phyloP scores from a whole-genome alignment of 2,329 filamentous ascomycete species.

The Fusarium concolor region DNA sequence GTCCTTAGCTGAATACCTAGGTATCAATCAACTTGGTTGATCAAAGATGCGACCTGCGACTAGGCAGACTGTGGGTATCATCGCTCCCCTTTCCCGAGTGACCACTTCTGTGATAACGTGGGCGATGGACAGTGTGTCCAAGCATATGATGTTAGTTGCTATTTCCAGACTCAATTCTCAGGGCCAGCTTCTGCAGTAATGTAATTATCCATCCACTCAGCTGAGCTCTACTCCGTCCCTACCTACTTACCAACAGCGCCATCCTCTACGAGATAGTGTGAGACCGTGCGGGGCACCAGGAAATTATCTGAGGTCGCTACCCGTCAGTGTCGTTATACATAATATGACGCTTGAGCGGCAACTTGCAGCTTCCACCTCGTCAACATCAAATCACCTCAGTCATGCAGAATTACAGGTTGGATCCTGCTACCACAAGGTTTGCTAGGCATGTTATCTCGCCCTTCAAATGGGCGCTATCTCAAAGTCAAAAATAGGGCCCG shows the following conservation, averaged over 20 bases:
- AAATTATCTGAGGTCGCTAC: conserved; percentile 15
- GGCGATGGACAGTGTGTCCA: background rate
- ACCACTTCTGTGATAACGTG: background rate
- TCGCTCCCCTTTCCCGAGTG: background rate
- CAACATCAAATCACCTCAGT: background rate
- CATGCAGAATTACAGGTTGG: too few relatives aligned
- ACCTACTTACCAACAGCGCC: background rate
- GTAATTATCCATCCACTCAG: conserved; percentile 6
- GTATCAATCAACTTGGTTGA: background rate
- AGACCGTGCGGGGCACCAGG: conserved; percentile 17
- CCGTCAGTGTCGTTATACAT: conserved; percentile 17
- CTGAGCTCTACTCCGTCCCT: background rate
- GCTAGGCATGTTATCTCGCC: background rate
- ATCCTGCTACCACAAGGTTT: background rate
- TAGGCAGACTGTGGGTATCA: background rate
- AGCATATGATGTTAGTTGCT: background rate
- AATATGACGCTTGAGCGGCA: conserved; percentile 16
- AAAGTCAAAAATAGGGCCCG: conserved; percentile 26
- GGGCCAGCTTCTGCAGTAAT: background rate
- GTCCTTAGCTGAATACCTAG: background rate
- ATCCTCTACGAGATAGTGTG: background rate
- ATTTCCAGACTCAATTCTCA: conserved; percentile 6
- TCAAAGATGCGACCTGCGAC: background rate
- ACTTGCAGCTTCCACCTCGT: conserved; percentile 11
- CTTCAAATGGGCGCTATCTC: conserved; percentile 1